phyloP scores from a whole-genome alignment of 2,329 filamentous ascomycete genomes.

The Colletotrichum lupini region DNA sequence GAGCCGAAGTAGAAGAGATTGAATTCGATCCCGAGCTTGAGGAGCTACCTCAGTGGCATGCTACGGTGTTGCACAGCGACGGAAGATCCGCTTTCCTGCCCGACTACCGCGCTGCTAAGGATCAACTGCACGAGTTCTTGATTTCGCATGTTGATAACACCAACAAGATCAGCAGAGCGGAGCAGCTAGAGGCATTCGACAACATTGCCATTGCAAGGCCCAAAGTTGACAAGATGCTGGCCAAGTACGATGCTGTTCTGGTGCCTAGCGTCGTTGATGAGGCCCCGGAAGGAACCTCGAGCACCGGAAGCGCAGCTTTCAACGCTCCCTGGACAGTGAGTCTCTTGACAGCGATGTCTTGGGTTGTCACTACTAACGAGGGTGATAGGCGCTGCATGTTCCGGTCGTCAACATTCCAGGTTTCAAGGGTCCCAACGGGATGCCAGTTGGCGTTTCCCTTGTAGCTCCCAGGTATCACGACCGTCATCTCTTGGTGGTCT shows the following conservation, averaged over 20 bases:
- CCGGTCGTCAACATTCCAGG: constrained; percentile 74
- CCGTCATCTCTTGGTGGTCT: constrained; percentile 54
- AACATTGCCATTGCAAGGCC: constrained; percentile 60
- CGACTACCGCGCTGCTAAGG: constrained; percentile 61
- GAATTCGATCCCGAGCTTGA: constrained; percentile 61
- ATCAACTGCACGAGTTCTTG: constrained; percentile 57
- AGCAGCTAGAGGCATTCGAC: constrained; percentile 65
- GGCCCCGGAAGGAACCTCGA: constrained; percentile 61
- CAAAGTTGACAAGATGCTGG: constrained; percentile 59
- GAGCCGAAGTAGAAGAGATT: constrained; percentile 67
- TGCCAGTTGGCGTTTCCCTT: constrained; percentile 70
- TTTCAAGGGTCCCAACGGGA: constrained; percentile 60
- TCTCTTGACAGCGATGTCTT: too few relatives aligned
- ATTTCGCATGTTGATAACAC: constrained; percentile 63
- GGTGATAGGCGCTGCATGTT: constrained; percentile 63
- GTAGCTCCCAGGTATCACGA: constrained; percentile 61
- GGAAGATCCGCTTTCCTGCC: constrained; percentile 63
- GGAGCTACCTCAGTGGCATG: constrained; percentile 62
- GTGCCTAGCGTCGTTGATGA: constrained; percentile 68
- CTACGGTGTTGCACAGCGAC: constrained; percentile 60
- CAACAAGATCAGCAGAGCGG: constrained; percentile 53
- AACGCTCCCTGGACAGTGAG: constrained; percentile 59
- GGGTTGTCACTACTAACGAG: constrained; percentile 21
- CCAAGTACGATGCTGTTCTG: constrained; percentile 63
- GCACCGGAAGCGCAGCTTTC: constrained; percentile 66